Base-by-base conservation (phyloP, 2,329 filamentous ascomycete genomes). In the Neonectria magnoliae region DNA sequence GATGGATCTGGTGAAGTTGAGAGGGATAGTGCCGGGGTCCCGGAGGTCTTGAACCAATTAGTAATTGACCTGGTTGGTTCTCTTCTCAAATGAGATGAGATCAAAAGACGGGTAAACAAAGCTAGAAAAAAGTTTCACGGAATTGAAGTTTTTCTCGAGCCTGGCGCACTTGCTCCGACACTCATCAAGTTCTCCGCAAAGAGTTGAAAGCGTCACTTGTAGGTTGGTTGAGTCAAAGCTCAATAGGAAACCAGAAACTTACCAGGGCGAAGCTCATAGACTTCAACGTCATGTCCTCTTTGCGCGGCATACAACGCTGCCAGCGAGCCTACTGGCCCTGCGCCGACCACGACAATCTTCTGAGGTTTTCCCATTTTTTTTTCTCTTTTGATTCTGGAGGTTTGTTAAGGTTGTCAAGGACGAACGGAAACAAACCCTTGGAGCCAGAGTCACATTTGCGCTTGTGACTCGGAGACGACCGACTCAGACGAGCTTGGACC, bases 1-100 rank as follows among this genome's bases (percentile, higher is more conserved):
- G 83, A 99, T 99, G n/a, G 96, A 98, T 78, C 94, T 97, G 65
- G 94, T 97, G 76, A 98, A 98, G 80, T 98, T 98, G 66, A 98
- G 85, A 3, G 95, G 94, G 31, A 90, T 89, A 1, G 93, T 97
- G 2, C 88, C 87, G 2, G 92, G 90, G 77, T 97, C 90, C 44
- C 96, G 90, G 53, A 98, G 89, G 82, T 99, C 96, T 98, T 52
- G 45, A n/a, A 65, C 50, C 27, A 62, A 67, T 73, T 57, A 74
- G 72, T 58, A 20, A 50, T 57, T 68, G 33, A 25, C 25, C 45
- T 10, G 11, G 41, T 52, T 60, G 60, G 50, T 68, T 64, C 33
- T 59, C 13, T 14, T 51, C 20, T 8, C 5, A 11, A 33, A 48
- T 33, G n/a, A 27, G 16, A 36, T 29, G 29, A 9, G 9, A 29